Percentiles rank a stretch among this genome's conserved stretches.
Conservation (phyloP, 208 protist species). For the Crithidia sp. region DNA sequence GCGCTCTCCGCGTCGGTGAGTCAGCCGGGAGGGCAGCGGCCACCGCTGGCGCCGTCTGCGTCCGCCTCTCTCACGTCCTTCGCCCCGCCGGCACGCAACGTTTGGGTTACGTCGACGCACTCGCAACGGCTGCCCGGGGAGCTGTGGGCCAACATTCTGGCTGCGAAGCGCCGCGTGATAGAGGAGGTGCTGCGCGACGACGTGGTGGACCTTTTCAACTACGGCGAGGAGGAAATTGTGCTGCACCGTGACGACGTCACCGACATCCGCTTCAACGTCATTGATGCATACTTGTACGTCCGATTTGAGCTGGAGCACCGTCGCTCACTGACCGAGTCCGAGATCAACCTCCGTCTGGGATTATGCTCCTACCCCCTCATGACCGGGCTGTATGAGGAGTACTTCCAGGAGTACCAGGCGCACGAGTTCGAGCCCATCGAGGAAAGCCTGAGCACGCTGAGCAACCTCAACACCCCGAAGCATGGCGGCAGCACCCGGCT, state of each 20-base stretch:
- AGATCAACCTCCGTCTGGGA: constrained; percentile 45
- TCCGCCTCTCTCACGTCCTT: constrained; percentile 8
- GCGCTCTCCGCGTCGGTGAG: not conserved
- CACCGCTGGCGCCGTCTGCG: constrained; percentile 3
- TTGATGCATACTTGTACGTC: constrained; percentile 37
- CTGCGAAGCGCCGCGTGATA: constrained; percentile 10
- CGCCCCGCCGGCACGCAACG: not conserved
- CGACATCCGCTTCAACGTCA: constrained; percentile 29
- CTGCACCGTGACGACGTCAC: constrained; percentile 30
- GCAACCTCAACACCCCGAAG: constrained; percentile 9
- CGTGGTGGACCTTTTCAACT: constrained; percentile 52
- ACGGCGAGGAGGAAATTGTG: constrained; percentile 19
- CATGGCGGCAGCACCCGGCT: constrained; percentile 4
- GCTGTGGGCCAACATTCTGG: constrained; percentile 39
- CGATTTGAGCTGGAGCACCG: constrained; percentile 43
- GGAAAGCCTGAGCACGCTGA: constrained; percentile 16
- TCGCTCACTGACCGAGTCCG: constrained; percentile 31
- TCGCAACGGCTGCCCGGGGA: constrained; percentile 42
- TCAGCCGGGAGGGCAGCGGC: not conserved
- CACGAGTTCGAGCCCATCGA: constrained; percentile 35
- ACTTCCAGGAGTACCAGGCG: constrained; percentile 27
- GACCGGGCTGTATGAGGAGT: constrained; percentile 45
- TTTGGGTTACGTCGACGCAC: constrained; percentile 32
- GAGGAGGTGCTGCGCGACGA: constrained; percentile 34
- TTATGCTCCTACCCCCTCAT: constrained; percentile 43